Evolutionary conservation across 306 rosid species (phyloP).

Genomic region (Acacia acuminata): DNA sequence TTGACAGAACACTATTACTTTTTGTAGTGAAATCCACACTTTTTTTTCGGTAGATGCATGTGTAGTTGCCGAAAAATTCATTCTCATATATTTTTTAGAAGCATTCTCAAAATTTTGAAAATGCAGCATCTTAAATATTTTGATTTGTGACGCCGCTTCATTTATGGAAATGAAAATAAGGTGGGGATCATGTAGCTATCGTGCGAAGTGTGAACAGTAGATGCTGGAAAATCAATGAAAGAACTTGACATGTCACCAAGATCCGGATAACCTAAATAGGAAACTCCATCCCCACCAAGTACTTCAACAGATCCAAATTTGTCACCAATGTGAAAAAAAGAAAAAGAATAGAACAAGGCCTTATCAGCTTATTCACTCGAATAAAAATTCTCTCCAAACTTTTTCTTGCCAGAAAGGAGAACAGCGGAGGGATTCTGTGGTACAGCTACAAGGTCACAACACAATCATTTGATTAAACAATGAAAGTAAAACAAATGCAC

Average conservation of each 20-base stretch:
- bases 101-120: too few species aligned
- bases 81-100: too few species aligned
- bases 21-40: too few species aligned
- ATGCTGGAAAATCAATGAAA: background rate
- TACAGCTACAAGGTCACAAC: slow-evolving; percentile 71
- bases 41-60: too few species aligned
- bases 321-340: background rate
- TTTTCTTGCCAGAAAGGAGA: slow-evolving; percentile 36
- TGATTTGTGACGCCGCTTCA: too few species aligned
- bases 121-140: too few species aligned
- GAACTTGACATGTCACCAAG: background rate
- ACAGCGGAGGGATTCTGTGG: slow-evolving; percentile 32
- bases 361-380: slow-evolving; percentile 63
- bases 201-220: slow-evolving; percentile 3
- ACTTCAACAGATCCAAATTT: too few species aligned
- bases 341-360: slow-evolving; percentile 32
- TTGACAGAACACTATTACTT: too few species aligned
- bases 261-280: background rate
- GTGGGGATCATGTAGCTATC: background rate
- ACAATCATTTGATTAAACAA: slow-evolving; percentile 62
- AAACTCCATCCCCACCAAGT: background rate
- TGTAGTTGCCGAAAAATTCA: too few species aligned
- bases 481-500: slow-evolving; percentile 50
- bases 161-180: too few species aligned
- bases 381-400: slow-evolving; percentile 51